Percentiles rank a stretch among this genome's conserved stretches.
These are phyloP conservation scores for Amanita molliuscula DNA, from an alignment of 768 basidiomycete genomes.

Conservation along the genomic window DNA sequence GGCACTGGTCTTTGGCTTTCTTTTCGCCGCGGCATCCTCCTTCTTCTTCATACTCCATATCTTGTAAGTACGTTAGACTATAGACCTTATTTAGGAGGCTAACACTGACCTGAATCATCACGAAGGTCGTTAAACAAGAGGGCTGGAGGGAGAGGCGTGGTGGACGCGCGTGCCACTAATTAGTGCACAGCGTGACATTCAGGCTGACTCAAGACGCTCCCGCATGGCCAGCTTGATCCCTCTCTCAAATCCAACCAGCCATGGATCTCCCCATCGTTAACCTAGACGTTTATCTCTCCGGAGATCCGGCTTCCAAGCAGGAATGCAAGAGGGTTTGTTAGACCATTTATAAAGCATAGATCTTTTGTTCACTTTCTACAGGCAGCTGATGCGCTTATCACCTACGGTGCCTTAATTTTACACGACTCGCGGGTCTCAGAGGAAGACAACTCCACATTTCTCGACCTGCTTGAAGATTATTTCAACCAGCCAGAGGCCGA, in stretches of 20 bases:
- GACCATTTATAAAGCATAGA: neutral
- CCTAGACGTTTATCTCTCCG: conserved; percentile 59
- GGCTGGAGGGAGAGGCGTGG: neutral
- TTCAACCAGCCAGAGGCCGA: conserved; percentile 60
- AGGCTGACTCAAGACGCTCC: neutral
- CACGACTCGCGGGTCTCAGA: conserved; percentile 80
- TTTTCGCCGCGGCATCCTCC: conserved; percentile 95
- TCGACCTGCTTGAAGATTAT: conserved; percentile 91
- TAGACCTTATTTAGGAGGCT: neutral
- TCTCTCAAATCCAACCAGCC: conserved; percentile 5
- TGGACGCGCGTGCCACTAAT: conserved; percentile 1
- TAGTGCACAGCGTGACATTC: neutral
- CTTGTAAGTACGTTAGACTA: conserved; percentile 28
- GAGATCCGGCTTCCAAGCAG: conserved; percentile 31
- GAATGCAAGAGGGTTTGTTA: conserved; percentile 56
- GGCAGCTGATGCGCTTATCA: conserved; percentile 76
- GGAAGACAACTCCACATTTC: conserved; percentile 69
- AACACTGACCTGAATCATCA: conserved; percentile 36
- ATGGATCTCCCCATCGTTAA: conserved; percentile 66
- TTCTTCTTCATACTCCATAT: conserved; percentile 99
- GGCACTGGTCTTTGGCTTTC: conserved; percentile 96
- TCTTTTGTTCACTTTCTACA: conserved; percentile 15
- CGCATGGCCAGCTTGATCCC: neutral
- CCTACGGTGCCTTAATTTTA: conserved; percentile 79
- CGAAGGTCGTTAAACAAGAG: conserved; percentile 14